A percentile compares a stretch with the other conserved stretches of the same genome.
Evolutionary conservation across 1,284 basidiomycete species (phyloP).

Genomic region (Neolentinus lepideus): DNA sequence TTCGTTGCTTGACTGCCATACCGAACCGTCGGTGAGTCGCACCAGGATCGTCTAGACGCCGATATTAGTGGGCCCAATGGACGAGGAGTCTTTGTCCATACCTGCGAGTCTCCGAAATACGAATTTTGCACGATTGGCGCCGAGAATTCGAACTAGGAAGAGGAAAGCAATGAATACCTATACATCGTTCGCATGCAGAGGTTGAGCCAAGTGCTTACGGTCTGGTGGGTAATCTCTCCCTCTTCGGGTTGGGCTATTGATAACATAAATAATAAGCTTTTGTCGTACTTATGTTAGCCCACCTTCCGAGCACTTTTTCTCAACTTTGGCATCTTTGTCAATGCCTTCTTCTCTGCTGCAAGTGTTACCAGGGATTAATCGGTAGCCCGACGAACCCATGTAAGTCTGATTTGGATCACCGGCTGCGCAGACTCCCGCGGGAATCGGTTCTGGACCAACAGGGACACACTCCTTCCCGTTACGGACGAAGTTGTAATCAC

Average conservation of each 20-base stretch:
- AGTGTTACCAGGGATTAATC: constrained; percentile 90
- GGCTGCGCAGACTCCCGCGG: constrained; percentile 63
- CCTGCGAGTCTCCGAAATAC: constrained; percentile 78
- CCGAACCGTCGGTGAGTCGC: constrained; percentile 66
- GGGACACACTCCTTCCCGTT: constrained; percentile 71
- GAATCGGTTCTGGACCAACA: constrained; percentile 81
- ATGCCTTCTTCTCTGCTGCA: constrained; percentile 55
- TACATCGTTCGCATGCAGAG: too few species aligned
- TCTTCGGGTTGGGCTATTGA: constrained; percentile 61
- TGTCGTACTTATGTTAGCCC: constrained; percentile 2
- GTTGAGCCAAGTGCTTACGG: constrained; percentile 31
- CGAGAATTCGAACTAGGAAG: constrained; percentile 62
- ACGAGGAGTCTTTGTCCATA: constrained; percentile 20
- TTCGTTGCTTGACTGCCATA: constrained; percentile 95
- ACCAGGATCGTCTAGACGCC: constrained; percentile 73
- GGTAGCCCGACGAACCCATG: constrained; percentile 85
- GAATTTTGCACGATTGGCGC: constrained; percentile 67
- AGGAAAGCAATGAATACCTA: constrained; percentile 5
- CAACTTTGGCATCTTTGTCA: constrained; percentile 63
- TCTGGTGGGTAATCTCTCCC: constrained; percentile 66
- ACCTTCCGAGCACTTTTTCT: constrained; percentile 76
- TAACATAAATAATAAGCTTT: constrained; percentile 3
- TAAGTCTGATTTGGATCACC: constrained; percentile 58
- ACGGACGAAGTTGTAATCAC: constrained; percentile 85
- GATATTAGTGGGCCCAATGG: not conserved